Conservation (phyloP, 108 stramenopile genomes). For the Cyclotella sp. region DNA sequence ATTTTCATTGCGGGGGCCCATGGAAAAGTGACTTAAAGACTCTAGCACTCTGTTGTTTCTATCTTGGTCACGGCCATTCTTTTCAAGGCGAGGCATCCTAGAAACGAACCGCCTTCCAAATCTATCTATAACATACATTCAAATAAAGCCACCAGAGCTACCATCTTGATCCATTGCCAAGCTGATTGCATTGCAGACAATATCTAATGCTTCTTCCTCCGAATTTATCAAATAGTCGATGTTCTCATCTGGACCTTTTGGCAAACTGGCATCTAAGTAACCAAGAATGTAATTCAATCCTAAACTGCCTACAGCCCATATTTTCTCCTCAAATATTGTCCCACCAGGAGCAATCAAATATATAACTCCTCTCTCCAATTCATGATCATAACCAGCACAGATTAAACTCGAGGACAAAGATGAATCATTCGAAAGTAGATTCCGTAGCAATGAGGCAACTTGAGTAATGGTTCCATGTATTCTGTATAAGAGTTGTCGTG, state of each 20-base stretch:
- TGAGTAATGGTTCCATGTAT: conserved; percentile 59
- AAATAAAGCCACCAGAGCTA: conserved; percentile 77
- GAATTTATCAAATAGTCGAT: conserved; percentile 20
- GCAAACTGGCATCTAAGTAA: conserved; percentile 59
- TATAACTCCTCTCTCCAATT: conserved; percentile 55
- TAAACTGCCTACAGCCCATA: conserved; percentile 73
- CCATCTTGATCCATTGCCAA: conserved; percentile 84
- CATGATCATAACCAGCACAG: conserved; percentile 76
- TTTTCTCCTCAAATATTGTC: conserved; percentile 64
- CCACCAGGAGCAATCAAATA: conserved; percentile 67
- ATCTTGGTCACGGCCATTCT: neutral
- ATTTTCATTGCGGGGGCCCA: no score
- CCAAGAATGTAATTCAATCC: conserved; percentile 78
- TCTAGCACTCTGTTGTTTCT: neutral
- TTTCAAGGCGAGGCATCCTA: conserved; percentile 10
- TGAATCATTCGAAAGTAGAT: conserved; percentile 43
- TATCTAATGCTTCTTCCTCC: conserved; percentile 69
- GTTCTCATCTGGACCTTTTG: conserved; percentile 14
- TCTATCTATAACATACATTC: conserved; percentile 63
- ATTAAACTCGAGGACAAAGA: conserved; percentile 69
- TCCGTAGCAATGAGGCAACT: conserved; percentile 68
- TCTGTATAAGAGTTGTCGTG: conserved; percentile 51
- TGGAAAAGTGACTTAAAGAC: no score
- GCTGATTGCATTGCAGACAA: conserved; percentile 61
- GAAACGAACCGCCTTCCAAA: conserved; percentile 41